phyloP scores from a whole-genome alignment of 805 yeast species.

The Priceomyces medius region DNA sequence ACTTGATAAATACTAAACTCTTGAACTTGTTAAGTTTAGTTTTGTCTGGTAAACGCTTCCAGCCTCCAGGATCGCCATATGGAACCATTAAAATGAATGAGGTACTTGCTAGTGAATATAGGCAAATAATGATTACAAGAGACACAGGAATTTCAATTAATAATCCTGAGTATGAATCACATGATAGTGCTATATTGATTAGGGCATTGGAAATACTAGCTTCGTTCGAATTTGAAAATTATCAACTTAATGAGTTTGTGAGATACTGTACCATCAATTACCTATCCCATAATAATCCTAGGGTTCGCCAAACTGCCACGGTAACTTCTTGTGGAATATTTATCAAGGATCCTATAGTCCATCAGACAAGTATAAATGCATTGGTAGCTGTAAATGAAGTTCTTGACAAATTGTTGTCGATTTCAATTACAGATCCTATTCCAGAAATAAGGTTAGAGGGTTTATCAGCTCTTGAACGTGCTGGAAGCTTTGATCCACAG shows the following conservation, averaged over 20 bases:
- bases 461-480: constrained; percentile 57
- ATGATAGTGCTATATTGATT: constrained; percentile 52
- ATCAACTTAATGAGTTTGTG: constrained; percentile 83
- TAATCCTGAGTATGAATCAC: constrained; percentile 31
- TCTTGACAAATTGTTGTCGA: constrained; percentile 71
- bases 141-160: constrained; percentile 56
- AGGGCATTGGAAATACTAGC: constrained; percentile 79
- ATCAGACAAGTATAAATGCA: constrained; percentile 78
- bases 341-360: constrained; percentile 76
- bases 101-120: constrained; percentile 70
- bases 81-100: constrained; percentile 58
- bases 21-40: constrained; percentile 71
- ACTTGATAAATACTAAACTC: constrained; percentile 67
- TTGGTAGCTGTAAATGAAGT: constrained; percentile 82
- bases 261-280: constrained; percentile 80
- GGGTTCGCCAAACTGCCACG: constrained; percentile 82
- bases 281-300: constrained; percentile 74
- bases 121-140: constrained; percentile 68
- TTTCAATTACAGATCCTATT: constrained; percentile 85
- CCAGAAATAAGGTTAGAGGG: constrained; percentile 85
- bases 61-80: constrained; percentile 84
- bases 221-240: constrained; percentile 69
- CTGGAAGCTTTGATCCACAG: constrained; percentile 82
- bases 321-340: constrained; percentile 77
- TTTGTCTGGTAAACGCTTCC: constrained; percentile 76